Base-by-base conservation (phyloP, 331 rosid species). In the Quercus tomentella region DNA sequence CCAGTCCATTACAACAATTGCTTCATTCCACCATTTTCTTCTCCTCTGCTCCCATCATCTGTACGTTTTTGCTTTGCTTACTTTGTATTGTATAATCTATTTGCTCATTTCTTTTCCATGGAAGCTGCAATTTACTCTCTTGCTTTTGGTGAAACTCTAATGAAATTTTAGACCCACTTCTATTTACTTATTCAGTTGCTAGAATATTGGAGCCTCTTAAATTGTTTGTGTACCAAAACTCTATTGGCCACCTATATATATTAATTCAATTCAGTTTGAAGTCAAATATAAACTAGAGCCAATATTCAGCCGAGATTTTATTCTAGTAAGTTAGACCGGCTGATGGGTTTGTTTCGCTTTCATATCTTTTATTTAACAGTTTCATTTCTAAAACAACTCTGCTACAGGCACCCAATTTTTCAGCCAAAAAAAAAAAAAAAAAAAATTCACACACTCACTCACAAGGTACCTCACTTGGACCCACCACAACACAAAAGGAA, bases 11-110 rank as follows among this genome's bases (percentile, higher is more conserved):
- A 15, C 37, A 74, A 37, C 12, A 22, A 73, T 30, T 74, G 21
- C 43, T 70, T 70, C 55, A 43, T 45, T 67, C 41, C 78, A 18
- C 9, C 82, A 0, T 73, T 62, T 56, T 30, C 72, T 72, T 68
- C 26, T 58, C 77, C 80, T 70, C 67, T 43, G 28, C 80, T 79
- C 23, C 63, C 30, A 15, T n/a, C 60, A 14, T 31, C 76, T 49
- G 84, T 83, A 70, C 74, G 81, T 76, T 76, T 14, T 52, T 25
- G 17, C n/a, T 22, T 30, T 4, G 0, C 54, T 9, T 5, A 14
- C 6, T 66, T 4, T n/a, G 25, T 79, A 41, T 31, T n/a, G n/a
- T 28, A 30, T 31, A 16, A 16, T 65, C 58, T 49, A 3, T 49
- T 49, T 49, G 54, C 54, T 4, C 54, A 49, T 49, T 49, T 49